Evolutionary conservation across 2,329 filamentous ascomycete species (phyloP), one percentile per base, ranked within the genome.

Genomic region (Exophiala lecanii-corni): DNA sequence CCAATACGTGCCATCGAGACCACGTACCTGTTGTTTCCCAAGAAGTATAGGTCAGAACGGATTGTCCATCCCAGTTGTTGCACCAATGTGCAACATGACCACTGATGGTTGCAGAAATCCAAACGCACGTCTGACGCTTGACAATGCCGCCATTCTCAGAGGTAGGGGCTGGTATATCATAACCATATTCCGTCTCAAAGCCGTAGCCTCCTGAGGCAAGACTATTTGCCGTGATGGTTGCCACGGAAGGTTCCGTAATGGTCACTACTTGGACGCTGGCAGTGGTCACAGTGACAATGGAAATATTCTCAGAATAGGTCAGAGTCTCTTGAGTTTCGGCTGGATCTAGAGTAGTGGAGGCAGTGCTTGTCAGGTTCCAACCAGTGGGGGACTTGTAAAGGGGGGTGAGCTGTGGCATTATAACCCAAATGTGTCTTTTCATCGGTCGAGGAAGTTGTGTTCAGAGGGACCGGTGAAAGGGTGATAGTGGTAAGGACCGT

Each of bases 101-200:
- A 37, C 34, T 45, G n/a, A 55, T 49, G 9, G 47, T 46, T 7
- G 50, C 54, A 49, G 39, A 51, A 9, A 57, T 47, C 50, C 48
- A 51, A 9, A 50, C 45, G 31, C 54, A 57, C 7, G 53, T 55
- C 45, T 55, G 53, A 54, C 53, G 49, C 47, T 54, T 52, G 13
- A 32, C 45, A 9, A 48, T n/a, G 15, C n/a, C 36, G 13, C 26
- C 41, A 34, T 23, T 9, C 15, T 26, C 31, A 18, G 26, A 13
- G 18, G 31, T 13, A 13, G 18, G 12, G 3, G 32, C 23, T 19
- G 36, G 39, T 13, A 41, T 21, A 9, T 32, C 35, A 36, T 45
- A 41, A 17, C 30, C 36, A 17, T 45, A 40, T 28, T 16, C 19
- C 9, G 38, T 30, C 16, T 16, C 16, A 9, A 9, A 28, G 9